Base-by-base conservation (phyloP, 768 basidiomycete species). In the Piloderma croceum region DNA sequence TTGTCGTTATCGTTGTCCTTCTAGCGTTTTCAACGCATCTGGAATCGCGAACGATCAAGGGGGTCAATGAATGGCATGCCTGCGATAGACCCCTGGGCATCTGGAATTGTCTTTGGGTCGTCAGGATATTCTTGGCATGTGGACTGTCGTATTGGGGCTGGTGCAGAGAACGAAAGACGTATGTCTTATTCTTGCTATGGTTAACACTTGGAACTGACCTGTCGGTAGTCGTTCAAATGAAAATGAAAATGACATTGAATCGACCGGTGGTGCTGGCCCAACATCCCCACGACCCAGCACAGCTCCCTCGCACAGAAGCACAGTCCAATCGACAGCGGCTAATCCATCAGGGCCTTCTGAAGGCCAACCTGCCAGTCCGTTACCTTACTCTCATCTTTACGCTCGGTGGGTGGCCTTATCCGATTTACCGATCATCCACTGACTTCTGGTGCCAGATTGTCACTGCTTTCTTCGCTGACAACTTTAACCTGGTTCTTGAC, bases 401-500 rank as follows among this genome's bases (percentile, higher is more conserved):
- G 46, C 51, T 31, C 57, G 55, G 61, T 59, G 31, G 20, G 55
- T 47, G 29, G 39, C 34, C 23, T 39, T 32, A 19, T 36, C 21
- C 32, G 11, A 34, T 22, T 22, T 34, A 9, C 21, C 18, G 12
- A 50, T 42, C 17, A 48, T 59, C 42, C 53, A 43, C 41, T 44
- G 50, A 36, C 37, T 13, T 29, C 12, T 49, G 10, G n/a, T 24
- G 3, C 24, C 42, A 82, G 84, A 31, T 54, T 87, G 38, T 76
- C 79, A 2, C 67, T 83, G 40, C 62, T 85, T 50, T 74, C 75
- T 12, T 83, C 86, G 15, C 58, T 87, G 42, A 56, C 86, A 42
- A 83, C 83, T n/a, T 54, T 90, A 7, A 78, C 73, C 41, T 91
- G 90, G 85, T 90, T 90, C 51, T 58, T 90, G 20, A 81, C 79